Conservation (phyloP, 495 filamentous ascomycete species). For the Thozetella sp. region DNA sequence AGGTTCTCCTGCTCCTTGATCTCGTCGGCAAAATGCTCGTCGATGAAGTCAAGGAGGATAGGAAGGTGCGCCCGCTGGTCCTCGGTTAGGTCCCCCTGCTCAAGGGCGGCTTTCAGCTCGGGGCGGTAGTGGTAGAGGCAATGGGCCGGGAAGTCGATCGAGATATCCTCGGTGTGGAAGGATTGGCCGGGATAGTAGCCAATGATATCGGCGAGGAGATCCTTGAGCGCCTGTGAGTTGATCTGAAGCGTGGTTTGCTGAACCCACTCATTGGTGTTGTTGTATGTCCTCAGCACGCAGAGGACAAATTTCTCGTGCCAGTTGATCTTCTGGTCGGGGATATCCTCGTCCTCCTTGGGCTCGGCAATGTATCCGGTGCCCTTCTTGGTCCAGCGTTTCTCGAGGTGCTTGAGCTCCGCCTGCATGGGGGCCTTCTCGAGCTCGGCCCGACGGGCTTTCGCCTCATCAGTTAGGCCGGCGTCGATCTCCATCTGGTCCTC, state of each 20-base stretch:
- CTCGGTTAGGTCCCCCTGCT: not conserved
- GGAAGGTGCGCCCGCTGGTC: conserved; percentile 4
- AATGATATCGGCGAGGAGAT: conserved; percentile 6
- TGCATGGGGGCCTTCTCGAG: conserved; percentile 13
- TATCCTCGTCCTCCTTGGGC: conserved; percentile 12
- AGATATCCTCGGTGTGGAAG: conserved; percentile 30
- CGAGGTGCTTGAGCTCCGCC: conserved; percentile 15
- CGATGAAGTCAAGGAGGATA: not conserved
- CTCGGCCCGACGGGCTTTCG: conserved; percentile 11
- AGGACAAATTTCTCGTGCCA: conserved; percentile 14
- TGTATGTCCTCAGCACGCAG: conserved; percentile 7
- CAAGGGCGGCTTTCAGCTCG: conserved; percentile 10
- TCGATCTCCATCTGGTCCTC: conserved; percentile 12
- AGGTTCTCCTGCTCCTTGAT: not conserved
- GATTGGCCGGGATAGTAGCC: conserved; percentile 11
- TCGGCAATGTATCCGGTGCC: conserved; percentile 10
- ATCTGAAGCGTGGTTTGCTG: conserved; percentile 8
- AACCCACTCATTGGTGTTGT: conserved; percentile 6
- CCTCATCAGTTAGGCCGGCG: conserved; percentile 11
- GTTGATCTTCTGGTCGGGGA: conserved; percentile 8
- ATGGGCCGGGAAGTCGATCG: conserved; percentile 11
- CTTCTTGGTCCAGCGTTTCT: conserved; percentile 15
- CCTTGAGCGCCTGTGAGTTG: conserved; percentile 11
- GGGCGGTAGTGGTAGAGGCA: conserved; percentile 12
- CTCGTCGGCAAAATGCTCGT: not conserved